These are phyloP conservation scores for Amylocarpus encephaloides DNA, from an alignment of 2,329 filamentous ascomycete genomes.

Conservation along the genomic window DNA sequence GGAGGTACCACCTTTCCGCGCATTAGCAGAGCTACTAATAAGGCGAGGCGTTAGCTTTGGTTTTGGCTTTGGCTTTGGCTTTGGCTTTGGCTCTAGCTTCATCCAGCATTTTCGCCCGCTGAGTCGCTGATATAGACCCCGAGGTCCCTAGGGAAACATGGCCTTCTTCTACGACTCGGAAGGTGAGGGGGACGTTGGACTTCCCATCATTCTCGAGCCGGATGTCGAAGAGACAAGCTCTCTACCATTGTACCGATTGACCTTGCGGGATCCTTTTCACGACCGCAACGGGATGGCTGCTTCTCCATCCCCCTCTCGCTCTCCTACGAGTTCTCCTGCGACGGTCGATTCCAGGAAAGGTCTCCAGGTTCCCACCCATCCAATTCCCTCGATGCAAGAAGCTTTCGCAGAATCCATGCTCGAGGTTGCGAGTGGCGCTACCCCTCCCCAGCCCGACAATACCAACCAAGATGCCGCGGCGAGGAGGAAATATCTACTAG, in stretches of 20 bases:
- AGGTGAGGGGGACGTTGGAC: slow-evolving; percentile 7
- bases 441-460: slow-evolving; percentile 45
- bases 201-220: slow-evolving; percentile 21
- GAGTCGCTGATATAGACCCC: no score
- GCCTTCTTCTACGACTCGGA: slow-evolving; percentile 18
- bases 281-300: neutral
- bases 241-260: neutral
- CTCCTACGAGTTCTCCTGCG: neutral
- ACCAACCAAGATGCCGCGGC: slow-evolving; percentile 50
- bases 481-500: slow-evolving; percentile 61
- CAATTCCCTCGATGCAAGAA: slow-evolving; percentile 68
- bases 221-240: slow-evolving; percentile 8
- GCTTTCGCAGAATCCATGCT: slow-evolving; percentile 78
- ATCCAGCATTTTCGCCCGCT: no score
- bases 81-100: no score
- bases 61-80: no score
- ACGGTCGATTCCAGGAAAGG: slow-evolving; percentile 4
- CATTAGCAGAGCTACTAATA: slow-evolving; percentile 7
- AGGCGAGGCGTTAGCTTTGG: no score
- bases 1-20: neutral
- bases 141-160: slow-evolving; percentile 6
- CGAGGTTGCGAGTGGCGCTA: slow-evolving; percentile 54
- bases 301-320: neutral
- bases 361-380: slow-evolving; percentile 49
- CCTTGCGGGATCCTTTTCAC: neutral